Percentiles rank a stretch among this genome's conserved stretches.
Conservation (phyloP, 129 eudicot genomes). For the Dittrichia graveolens region DNA sequence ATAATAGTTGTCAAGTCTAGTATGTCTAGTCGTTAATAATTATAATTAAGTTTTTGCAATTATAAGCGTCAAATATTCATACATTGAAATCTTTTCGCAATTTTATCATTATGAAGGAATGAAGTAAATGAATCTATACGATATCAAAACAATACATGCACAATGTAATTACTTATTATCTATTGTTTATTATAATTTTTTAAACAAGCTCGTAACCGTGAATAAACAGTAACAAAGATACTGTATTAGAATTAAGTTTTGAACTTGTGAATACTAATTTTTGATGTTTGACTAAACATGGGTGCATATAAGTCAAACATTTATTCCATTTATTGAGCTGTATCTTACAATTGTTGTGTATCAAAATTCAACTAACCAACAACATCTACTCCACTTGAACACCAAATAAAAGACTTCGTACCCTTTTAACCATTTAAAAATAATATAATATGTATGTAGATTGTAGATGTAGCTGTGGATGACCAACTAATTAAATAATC, state of each 20-base stretch:
- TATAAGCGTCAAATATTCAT: too few relatives aligned
- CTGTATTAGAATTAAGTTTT: neutral
- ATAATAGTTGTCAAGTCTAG: too few relatives aligned
- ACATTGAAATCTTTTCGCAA: too few relatives aligned
- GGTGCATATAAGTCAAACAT: neutral
- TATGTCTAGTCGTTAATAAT: too few relatives aligned
- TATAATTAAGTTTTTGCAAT: too few relatives aligned
- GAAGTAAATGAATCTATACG: too few relatives aligned
- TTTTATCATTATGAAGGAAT: too few relatives aligned
- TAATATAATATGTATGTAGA: neutral
- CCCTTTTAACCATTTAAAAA: neutral
- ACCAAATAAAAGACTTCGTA: constrained; percentile 35
- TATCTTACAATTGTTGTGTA: neutral
- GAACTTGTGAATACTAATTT: neutral
- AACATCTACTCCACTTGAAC: constrained; percentile 23
- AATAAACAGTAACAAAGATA: too few relatives aligned
- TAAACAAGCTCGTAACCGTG: too few relatives aligned
- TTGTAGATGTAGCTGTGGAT: neutral
- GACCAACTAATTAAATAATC: constrained; percentile 16
- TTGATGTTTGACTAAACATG: neutral
- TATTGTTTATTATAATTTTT: too few relatives aligned
- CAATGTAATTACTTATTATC: too few relatives aligned
- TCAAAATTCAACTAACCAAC: constrained; percentile 31
- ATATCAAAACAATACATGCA: too few relatives aligned
- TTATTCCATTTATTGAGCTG: neutral